Conservation (phyloP, 306 rosid genomes). For the Potentilla sterilis region DNA sequence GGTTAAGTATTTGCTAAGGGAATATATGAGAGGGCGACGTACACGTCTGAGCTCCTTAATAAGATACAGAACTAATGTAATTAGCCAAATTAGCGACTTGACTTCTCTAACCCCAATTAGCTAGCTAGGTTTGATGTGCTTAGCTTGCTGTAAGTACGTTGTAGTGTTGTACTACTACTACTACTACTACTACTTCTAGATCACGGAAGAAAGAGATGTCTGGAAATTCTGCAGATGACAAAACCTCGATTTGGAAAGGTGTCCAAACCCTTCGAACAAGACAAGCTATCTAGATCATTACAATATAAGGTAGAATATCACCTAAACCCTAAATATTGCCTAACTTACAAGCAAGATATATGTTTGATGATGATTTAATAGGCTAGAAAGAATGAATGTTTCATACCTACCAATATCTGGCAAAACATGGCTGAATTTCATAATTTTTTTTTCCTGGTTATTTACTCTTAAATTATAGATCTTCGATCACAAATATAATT, state of each 20-base stretch:
- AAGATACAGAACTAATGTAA: no score
- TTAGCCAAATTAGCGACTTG: neutral
- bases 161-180: no score
- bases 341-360: neutral
- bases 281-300: neutral
- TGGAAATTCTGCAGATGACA: neutral
- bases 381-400: no score
- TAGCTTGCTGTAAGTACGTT: no score
- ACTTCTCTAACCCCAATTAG: neutral
- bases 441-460: no score
- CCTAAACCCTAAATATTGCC: neutral
- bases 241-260: neutral
- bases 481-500: neutral
- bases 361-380: neutral
- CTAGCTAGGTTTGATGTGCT: neutral
- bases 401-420: no score
- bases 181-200: neutral
- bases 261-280: neutral
- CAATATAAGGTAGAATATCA: neutral
- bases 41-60: no score
- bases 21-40: no score
- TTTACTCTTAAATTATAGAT: neutral
- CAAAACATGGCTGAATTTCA: neutral
- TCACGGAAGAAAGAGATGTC: neutral
- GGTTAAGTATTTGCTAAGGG: no score